Base-by-base conservation (phyloP, 371 early-diverging fungal genomes). In the Mortierella sp. region DNA sequence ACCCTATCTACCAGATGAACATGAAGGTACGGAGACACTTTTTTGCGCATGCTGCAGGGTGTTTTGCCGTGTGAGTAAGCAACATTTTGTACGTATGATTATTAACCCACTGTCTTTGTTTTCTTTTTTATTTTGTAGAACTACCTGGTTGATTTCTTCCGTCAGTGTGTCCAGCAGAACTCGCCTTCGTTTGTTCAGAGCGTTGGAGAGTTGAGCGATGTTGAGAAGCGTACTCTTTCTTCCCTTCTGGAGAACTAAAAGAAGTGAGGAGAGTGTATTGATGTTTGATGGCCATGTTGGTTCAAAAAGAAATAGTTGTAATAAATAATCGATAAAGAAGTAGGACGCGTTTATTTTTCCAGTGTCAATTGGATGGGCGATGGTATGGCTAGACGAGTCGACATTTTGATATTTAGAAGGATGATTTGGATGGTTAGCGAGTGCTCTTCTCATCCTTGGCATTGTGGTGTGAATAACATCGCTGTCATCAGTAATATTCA, bases 1-100 rank as follows among this genome's bases (percentile, higher is more conserved):
- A 94, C 79, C 94, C 94, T 10, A 88, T 95, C 44, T 95, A 92
- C 76, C 92, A 94, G 75, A 86, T 91, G 41, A 91, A 94, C 72
- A 87, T 94, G 86, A 91, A 89, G 87, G 90, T 89, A 82, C n/a
- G n/a, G n/a, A 77, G 72, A 43, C 10, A 34, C 39, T 45, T 31
- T 7, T 7, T 71, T n/a, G n/a, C n/a, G n/a, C n/a, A n/a, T n/a
- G n/a, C n/a, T n/a, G n/a, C n/a, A n/a, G n/a, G n/a, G n/a, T 22
- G 26, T 34, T 65, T 63, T 16, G 39, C 24, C 19, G n/a, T 58
- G 47, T 14, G 19, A 24, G 50, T 43, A 0, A 64, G 22, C 2
- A 8, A 24, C 41, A 29, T 8, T 24, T 69, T 69, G 24, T 53
- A n/a, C 10, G 24, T 39, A 6, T 48, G 50, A 8, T 67, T 41